Percentiles rank a stretch among this genome's conserved stretches.
Evolutionary conservation across 352 stramenopile genomes (phyloP).

Genomic region (Discostella stelligera): DNA sequence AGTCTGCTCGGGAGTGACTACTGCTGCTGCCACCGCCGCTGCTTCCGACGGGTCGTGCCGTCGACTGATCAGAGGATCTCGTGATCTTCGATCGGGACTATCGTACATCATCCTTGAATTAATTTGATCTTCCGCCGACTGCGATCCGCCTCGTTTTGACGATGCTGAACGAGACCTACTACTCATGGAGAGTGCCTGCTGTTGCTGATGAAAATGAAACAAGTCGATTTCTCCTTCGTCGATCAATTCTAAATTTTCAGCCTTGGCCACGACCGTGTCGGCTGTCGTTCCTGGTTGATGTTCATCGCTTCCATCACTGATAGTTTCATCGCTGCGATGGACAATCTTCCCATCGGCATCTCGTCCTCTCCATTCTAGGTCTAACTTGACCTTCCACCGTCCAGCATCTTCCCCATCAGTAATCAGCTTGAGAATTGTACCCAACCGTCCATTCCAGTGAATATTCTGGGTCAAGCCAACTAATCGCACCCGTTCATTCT

Average conservation of each 20-base stretch:
- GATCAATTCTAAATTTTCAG: conserved; percentile 44
- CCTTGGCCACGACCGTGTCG: conserved; percentile 41
- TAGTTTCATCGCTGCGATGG: not conserved
- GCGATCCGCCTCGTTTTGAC: not conserved
- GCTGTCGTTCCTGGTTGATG: conserved; percentile 3
- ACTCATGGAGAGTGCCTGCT: not conserved
- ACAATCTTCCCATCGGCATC: conserved; percentile 21
- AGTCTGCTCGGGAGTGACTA: conserved; percentile 14
- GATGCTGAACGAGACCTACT: conserved; percentile 1
- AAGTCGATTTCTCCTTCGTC: not conserved
- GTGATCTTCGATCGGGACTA: conserved; percentile 9
- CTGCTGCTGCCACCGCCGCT: not conserved
- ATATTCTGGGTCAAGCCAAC: conserved; percentile 20
- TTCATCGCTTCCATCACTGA: not conserved
- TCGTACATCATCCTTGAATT: not conserved
- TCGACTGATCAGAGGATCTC: conserved; percentile 10
- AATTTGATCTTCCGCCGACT: not conserved
- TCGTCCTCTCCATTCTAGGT: conserved; percentile 26
- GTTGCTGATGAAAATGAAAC: not conserved
- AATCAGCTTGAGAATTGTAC: conserved; percentile 38
- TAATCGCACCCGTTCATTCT: conserved; percentile 17
- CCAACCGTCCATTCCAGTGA: conserved; percentile 39
- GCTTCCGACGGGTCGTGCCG: conserved; percentile 2
- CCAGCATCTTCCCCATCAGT: conserved; percentile 35
- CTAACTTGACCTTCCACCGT: conserved; percentile 43